These are phyloP conservation scores for Kuraishia ogatae DNA, from an alignment of 805 yeast species.

Conservation along the genomic window DNA sequence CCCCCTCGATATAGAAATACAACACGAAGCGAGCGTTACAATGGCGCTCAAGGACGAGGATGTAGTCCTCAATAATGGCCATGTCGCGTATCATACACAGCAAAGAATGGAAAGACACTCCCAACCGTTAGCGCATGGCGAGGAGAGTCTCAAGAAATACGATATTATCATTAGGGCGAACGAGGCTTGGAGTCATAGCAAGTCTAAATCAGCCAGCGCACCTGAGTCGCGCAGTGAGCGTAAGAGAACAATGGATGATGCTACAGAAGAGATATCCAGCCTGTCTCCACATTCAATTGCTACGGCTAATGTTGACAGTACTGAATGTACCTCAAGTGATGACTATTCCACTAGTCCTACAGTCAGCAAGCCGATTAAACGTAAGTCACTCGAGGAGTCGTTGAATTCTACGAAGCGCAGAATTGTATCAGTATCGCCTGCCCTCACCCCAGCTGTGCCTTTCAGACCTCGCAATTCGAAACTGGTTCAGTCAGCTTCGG, in stretches of 20 bases:
- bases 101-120: slow-evolving; percentile 3
- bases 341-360: background rate
- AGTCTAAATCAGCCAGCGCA: slow-evolving; percentile 1
- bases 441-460: background rate
- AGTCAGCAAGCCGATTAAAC: background rate
- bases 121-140: background rate
- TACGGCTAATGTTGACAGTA: background rate
- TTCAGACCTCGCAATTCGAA: background rate
- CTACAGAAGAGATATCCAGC: background rate
- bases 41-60: slow-evolving; percentile 22
- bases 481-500: background rate
- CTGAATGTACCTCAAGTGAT: background rate
- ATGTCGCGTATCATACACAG: background rate
- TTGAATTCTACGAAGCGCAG: slow-evolving; percentile 11
- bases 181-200: slow-evolving; percentile 24
- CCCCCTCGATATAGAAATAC: slow-evolving; percentile 26
- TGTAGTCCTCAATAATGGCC: slow-evolving; percentile 10
- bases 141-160: slow-evolving; percentile 19
- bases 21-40: slow-evolving; percentile 25
- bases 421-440: slow-evolving; percentile 11
- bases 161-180: slow-evolving; percentile 26
- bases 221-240: background rate
- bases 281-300: background rate
- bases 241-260: background rate
- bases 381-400: background rate